Base-by-base conservation (phyloP, 805 yeast species). In the Hanseniaspora valbyensis region DNA sequence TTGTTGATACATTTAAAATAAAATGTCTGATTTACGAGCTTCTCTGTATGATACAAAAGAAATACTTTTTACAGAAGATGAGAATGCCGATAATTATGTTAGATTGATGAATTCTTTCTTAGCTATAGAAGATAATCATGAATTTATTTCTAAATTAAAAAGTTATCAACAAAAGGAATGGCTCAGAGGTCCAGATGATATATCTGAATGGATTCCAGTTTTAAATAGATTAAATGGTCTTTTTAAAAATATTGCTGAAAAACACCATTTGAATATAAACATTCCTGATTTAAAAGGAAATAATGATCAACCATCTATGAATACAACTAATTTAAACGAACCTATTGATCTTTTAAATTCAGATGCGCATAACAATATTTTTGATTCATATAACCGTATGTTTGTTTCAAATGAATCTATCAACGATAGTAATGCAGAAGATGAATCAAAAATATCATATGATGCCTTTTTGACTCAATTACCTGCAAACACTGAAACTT, bases 121-220 rank as follows among this genome's bases (percentile, higher is more conserved):
- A 0, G 61, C 62, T 7, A 22, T 33, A 7, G 68, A 75, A 50
- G 55, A 67, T 2, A 61, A 64, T 8, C 58, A 59, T 10, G 69
- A 68, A 12, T 69, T 81, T 42, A 67, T 79, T 2, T 52, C 54
- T 19, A 2, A 58, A 65, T 38, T 59, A 78, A 45, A 59, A 59
- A 9, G 13, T n/a, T 44, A 44, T 13, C 54, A 54, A 2, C 68
- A 75, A 53, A 57, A 69, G 54, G 60, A 57, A 16, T 80, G 87
- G 87, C 74, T 73, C 28, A 66, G 80, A 22, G 81, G 86, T 8
- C 69, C 78, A 54, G 84, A 83, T 33, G 82, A 84, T 57, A 64
- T 90, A 29, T 74, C 73, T 54, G 80, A 80, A 53, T 89, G 95
- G 90, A 75, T 84, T 25, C 74, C 81, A 0, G 77, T 85, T 1